Percentiles rank a stretch among this genome's conserved stretches.
Conservation (phyloP, 139 green algal species). For the Chara braunii region DNA sequence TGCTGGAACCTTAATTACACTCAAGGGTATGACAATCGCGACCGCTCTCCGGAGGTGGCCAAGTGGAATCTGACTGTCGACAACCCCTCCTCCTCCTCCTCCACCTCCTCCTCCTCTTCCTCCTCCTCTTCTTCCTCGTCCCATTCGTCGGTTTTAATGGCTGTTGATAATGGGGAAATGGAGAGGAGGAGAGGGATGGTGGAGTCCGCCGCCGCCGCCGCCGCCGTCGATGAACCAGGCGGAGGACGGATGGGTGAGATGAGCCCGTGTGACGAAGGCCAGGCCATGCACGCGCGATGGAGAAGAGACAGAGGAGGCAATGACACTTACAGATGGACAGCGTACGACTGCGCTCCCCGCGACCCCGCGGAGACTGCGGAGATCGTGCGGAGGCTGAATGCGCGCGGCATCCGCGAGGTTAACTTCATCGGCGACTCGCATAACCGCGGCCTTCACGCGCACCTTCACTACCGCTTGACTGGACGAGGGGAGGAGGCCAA, state of each 20-base stretch:
- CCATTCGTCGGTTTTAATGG: no score
- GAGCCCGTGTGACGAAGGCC: no score
- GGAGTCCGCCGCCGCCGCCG: no score
- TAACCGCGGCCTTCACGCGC: background rate
- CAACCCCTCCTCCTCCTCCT: background rate
- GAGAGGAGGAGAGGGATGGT: no score
- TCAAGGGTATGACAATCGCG: background rate
- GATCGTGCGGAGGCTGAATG: background rate
- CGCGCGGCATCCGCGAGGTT: background rate
- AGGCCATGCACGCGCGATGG: no score
- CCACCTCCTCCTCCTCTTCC: no score
- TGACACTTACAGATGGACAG: background rate
- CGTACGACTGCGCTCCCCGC: background rate
- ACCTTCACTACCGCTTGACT: background rate
- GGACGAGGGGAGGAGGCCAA: background rate
- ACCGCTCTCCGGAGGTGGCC: background rate
- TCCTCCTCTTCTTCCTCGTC: no score
- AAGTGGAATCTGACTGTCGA: background rate
- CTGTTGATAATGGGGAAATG: no score
- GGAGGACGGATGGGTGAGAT: no score
- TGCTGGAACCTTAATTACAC: background rate
- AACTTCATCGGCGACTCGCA: conserved; percentile 5
- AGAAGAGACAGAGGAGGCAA: no score
- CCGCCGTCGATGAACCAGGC: no score
- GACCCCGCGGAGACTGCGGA: background rate